phyloP scores from a whole-genome alignment of 1,284 basidiomycete genomes.

The Caloboletus firmus region DNA sequence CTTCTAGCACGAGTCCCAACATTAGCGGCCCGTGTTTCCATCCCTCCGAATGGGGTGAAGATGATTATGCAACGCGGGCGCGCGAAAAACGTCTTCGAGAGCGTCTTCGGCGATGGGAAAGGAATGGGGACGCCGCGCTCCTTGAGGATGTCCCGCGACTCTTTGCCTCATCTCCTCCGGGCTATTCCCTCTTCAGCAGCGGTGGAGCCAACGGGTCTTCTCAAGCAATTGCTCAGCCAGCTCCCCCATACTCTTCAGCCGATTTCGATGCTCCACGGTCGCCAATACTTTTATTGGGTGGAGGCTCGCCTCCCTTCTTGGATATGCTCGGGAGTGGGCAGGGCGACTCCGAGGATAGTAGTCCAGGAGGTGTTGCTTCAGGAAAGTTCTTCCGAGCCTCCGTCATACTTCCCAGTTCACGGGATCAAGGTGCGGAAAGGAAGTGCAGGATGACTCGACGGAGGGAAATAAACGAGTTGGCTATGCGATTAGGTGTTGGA shows the following conservation, averaged over 20 bases:
- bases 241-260: constrained; percentile 37
- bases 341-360: constrained; percentile 25
- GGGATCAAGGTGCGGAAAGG: constrained; percentile 58
- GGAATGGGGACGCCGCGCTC: constrained; percentile 49
- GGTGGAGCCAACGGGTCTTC: constrained; percentile 2
- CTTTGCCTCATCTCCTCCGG: constrained; percentile 30
- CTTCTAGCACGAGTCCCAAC: constrained; percentile 1
- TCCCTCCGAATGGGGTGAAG: constrained; percentile 59
- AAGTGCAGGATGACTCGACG: constrained; percentile 60
- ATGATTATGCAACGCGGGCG: constrained; percentile 58
- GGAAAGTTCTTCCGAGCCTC: constrained; percentile 68
- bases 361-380: constrained; percentile 5
- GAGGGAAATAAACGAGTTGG: constrained; percentile 74
- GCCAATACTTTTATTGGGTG: constrained; percentile 55
- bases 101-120: constrained; percentile 70
- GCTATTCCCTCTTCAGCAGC: constrained; percentile 9
- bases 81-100: constrained; percentile 69
- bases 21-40: constrained; percentile 2
- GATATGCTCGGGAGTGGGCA: constrained; percentile 26
- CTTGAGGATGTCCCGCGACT: constrained; percentile 62
- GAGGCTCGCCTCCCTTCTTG: constrained; percentile 27
- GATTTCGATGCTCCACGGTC: constrained; percentile 38
- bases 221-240: constrained; percentile 16
- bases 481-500: constrained; percentile 76
- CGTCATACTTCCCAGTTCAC: constrained; percentile 64